A percentile compares a stretch with the other conserved stretches of the same genome.
These are phyloP conservation scores for Yarrowia galli DNA, from an alignment of 1,139 yeast genomes.

Conservation along the genomic window DNA sequence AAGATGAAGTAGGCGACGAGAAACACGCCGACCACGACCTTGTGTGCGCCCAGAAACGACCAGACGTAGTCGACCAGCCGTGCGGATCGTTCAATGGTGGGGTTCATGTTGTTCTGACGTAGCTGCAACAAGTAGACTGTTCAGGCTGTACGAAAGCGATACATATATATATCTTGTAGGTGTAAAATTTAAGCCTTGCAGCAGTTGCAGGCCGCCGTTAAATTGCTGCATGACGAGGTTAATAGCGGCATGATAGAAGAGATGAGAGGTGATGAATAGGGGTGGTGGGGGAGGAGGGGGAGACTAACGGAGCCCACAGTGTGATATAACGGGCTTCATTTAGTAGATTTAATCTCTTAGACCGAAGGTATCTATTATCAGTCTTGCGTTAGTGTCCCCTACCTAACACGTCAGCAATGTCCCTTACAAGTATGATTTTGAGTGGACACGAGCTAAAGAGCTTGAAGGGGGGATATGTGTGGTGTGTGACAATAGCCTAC, in stretches of 20 bases:
- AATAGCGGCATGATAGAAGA: neutral
- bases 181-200: slow-evolving; percentile 8
- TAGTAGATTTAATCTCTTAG: too few relatives aligned
- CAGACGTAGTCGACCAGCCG: slow-evolving; percentile 32
- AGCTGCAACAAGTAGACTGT: neutral
- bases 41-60: slow-evolving; percentile 25
- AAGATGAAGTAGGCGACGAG: slow-evolving; percentile 7
- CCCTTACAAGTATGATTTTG: too few relatives aligned
- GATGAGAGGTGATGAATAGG: neutral
- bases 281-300: neutral
- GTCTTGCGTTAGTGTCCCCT: too few relatives aligned
- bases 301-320: too few relatives aligned
- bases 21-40: slow-evolving; percentile 6
- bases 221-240: slow-evolving; percentile 10
- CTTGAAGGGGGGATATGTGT: neutral
- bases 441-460: neutral
- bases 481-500: too few relatives aligned
- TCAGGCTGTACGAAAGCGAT: neutral
- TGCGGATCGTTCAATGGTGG: slow-evolving; percentile 25
- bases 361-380: too few relatives aligned
- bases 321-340: neutral
- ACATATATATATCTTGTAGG: neutral
- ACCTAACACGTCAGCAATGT: too few relatives aligned
- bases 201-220: slow-evolving; percentile 20
- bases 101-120: slow-evolving; percentile 6